Conservation (phyloP, 2,329 filamentous ascomycete species). For the Zymoseptoria pseudotritici region DNA sequence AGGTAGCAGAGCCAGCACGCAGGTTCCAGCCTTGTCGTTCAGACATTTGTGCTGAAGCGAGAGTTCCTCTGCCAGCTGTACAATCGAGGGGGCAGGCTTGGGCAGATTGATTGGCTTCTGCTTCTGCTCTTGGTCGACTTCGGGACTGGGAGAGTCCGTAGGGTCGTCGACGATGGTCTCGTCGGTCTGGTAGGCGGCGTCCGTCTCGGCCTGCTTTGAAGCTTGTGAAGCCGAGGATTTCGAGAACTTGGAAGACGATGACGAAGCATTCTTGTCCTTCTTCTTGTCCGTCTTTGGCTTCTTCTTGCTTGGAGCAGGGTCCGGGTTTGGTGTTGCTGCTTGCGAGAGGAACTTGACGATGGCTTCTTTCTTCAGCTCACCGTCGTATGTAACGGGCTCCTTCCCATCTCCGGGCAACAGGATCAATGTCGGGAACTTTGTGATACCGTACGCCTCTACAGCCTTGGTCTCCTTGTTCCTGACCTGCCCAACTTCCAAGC, state of each 20-base stretch:
- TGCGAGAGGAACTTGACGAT: slow-evolving; percentile 79
- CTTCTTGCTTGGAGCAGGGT: slow-evolving; percentile 51
- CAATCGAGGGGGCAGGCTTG: slow-evolving; percentile 51
- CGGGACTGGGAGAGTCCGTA: slow-evolving; percentile 48
- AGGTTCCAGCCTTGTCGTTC: slow-evolving; percentile 67
- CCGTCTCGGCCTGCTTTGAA: slow-evolving; percentile 41
- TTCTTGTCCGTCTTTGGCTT: slow-evolving; percentile 41
- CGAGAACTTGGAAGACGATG: slow-evolving; percentile 43
- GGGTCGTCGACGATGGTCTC: slow-evolving; percentile 46
- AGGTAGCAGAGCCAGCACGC: slow-evolving; percentile 68
- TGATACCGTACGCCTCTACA: slow-evolving; percentile 66
- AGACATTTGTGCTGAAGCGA: slow-evolving; percentile 67
- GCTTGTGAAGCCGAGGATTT: slow-evolving; percentile 46
- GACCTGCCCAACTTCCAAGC: slow-evolving; percentile 72
- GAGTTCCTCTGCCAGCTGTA: slow-evolving; percentile 55
- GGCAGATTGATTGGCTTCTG: slow-evolving; percentile 46
- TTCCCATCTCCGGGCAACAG: slow-evolving; percentile 66
- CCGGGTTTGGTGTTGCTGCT: slow-evolving; percentile 69
- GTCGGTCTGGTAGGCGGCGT: slow-evolving; percentile 42
- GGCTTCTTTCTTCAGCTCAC: slow-evolving; percentile 75
- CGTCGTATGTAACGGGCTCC: slow-evolving; percentile 66
- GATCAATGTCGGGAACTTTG: slow-evolving; percentile 71
- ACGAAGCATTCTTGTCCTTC: slow-evolving; percentile 37
- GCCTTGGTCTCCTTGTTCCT: slow-evolving; percentile 69
- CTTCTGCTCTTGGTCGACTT: slow-evolving; percentile 31